Evolutionary conservation across 768 basidiomycete species (phyloP), one percentile per base, ranked within the genome.

Genomic region (Phlebiopsis gigantea): DNA sequence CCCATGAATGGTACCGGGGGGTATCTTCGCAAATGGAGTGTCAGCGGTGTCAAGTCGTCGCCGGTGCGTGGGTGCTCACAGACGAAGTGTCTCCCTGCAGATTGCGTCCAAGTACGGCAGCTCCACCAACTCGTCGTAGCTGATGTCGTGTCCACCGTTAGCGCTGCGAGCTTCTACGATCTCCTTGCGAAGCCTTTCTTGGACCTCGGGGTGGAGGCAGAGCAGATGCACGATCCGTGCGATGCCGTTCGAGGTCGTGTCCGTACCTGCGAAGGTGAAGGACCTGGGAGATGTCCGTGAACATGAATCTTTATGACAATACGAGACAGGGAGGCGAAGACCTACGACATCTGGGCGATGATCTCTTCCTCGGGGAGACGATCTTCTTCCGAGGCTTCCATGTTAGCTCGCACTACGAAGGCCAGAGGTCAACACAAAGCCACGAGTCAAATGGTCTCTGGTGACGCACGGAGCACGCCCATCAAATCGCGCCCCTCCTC

Each of bases 1-100:
- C 49, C 51, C 0, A 75, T 77, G 12, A 62, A 62, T 0, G 76
- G 66, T 0, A 83, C 77, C 0, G 83, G 82, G 0, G 82, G 49
- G 59, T 85, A 75, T 0, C 66, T 67, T n/a, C n/a, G n/a, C n/a
- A n/a, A 26, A 21, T 25, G 46, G 17, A 39, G 49, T 25, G 42
- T 24, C 19, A 44, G 19, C 30, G 25, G 24, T 31, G 41, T 34
- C 28, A 22, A 12, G 26, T 41, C 17, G 17, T 17, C 19, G 7
- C n/a, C 5, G 14, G n/a, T 12, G 2, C 2, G 41, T 46, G 31
- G 12, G 14, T 5, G 46, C 65, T 53, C 25, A 69, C 66, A 70
- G n/a, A 17, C 68, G 55, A 12, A 69, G 56, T 0, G 67, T 68
- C 26, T 60, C 56, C 46, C 57, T 54, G 57, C 62, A 63, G 1